These are phyloP conservation scores for Penicillium digitatum DNA, from an alignment of 2,329 filamentous ascomycete species.

Conservation along the genomic window DNA sequence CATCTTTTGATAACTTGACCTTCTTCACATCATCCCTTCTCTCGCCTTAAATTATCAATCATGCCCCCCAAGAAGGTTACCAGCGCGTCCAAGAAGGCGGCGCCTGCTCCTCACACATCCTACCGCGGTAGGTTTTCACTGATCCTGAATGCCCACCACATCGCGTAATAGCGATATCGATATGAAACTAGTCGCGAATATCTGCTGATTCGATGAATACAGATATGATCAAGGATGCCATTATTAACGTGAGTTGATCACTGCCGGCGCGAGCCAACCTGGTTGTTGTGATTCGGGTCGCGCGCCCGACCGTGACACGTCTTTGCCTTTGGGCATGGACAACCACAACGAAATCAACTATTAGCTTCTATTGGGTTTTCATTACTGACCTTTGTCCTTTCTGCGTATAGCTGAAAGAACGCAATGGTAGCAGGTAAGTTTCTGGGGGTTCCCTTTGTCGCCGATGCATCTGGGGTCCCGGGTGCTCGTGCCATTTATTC, in stretches of 20 bases:
- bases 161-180: slow-evolving; percentile 42
- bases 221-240: slow-evolving; percentile 72
- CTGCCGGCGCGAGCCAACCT: slow-evolving; percentile 43
- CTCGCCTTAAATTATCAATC: slow-evolving; percentile 23
- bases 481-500: slow-evolving; percentile 24
- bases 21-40: slow-evolving; percentile 14
- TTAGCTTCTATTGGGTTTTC: slow-evolving; percentile 23
- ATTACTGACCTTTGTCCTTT: slow-evolving; percentile 48
- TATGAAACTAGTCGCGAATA: slow-evolving; percentile 49
- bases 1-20: slow-evolving; percentile 1
- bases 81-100: slow-evolving; percentile 57
- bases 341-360: slow-evolving; percentile 23
- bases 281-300: slow-evolving; percentile 39
- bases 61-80: slow-evolving; percentile 65
- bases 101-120: slow-evolving; percentile 56
- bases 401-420: slow-evolving; percentile 60
- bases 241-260: slow-evolving; percentile 63
- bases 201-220: slow-evolving; percentile 50
- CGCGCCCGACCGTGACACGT: slow-evolving; percentile 39
- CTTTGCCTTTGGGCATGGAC: slow-evolving; percentile 21
- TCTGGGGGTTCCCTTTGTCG: slow-evolving; percentile 26
- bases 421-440: slow-evolving; percentile 65
- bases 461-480: slow-evolving; percentile 14
- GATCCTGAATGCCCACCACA: slow-evolving; percentile 43
- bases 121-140: slow-evolving; percentile 60